Evolutionary conservation across 331 rosid genomes (phyloP).

Genomic region (Prunus yedoensis): DNA sequence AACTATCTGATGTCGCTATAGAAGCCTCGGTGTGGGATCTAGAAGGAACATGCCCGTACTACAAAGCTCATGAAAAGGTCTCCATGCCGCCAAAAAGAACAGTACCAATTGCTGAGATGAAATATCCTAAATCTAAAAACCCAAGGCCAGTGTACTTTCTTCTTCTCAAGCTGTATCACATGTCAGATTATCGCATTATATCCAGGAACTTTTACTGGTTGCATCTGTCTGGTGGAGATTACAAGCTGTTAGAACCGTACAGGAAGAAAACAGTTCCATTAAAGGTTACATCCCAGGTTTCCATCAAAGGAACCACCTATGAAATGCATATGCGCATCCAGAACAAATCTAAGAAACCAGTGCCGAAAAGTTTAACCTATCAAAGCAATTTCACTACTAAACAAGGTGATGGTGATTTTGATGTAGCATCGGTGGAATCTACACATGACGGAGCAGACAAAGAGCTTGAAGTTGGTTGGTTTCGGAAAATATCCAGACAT

Average conservation of each 20-base stretch:
- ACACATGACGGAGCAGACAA: constrained; percentile 24
- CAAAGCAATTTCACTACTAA: constrained; percentile 34
- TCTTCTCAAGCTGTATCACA: constrained; percentile 75
- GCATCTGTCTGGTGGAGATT: constrained; percentile 79
- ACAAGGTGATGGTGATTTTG: constrained; percentile 35
- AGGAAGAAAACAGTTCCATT: constrained; percentile 67
- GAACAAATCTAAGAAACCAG: constrained; percentile 56
- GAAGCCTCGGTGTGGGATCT: constrained; percentile 95
- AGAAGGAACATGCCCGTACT: constrained; percentile 73
- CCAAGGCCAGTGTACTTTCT: constrained; percentile 80
- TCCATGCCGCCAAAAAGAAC: constrained; percentile 61
- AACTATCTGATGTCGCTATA: constrained; percentile 59
- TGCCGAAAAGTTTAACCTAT: constrained; percentile 31
- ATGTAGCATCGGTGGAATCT: constrained; percentile 25
- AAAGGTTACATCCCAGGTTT: constrained; percentile 56
- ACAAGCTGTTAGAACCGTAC: constrained; percentile 72
- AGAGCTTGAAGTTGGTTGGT: constrained; percentile 40
- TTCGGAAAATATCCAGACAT: constrained; percentile 46
- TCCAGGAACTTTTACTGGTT: constrained; percentile 94
- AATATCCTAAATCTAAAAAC: constrained; percentile 70
- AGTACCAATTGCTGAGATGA: constrained; percentile 59
- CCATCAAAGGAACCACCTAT: constrained; percentile 50
- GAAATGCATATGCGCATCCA: constrained; percentile 63
- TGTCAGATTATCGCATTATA: constrained; percentile 49
- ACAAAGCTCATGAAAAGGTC: constrained; percentile 52